phyloP scores from a whole-genome alignment of 1,139 yeast species.

The Suhomyces terraborum region DNA sequence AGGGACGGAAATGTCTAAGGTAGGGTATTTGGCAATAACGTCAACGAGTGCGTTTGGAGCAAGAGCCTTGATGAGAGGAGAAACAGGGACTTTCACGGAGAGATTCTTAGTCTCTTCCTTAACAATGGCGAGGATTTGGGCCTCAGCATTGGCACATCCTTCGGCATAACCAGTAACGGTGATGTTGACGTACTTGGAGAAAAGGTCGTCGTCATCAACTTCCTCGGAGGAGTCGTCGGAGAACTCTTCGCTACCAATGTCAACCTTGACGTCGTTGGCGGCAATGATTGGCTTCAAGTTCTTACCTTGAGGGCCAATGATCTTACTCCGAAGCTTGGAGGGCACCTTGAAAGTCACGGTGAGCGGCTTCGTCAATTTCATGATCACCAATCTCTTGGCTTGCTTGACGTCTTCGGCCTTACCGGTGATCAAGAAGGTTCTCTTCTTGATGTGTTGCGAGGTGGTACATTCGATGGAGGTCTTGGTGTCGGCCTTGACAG shows the following conservation, averaged over 20 bases:
- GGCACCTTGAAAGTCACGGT: slow-evolving; percentile 67
- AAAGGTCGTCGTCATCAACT: slow-evolving; percentile 45
- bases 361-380: slow-evolving; percentile 77
- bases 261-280: slow-evolving; percentile 70
- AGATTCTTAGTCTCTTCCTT: slow-evolving; percentile 69
- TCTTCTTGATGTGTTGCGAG: slow-evolving; percentile 71
- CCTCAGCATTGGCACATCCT: slow-evolving; percentile 75
- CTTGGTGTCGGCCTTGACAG: slow-evolving; percentile 59
- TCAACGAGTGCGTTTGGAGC: slow-evolving; percentile 35
- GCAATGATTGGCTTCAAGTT: slow-evolving; percentile 78
- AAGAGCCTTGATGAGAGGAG: slow-evolving; percentile 54
- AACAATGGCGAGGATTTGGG: slow-evolving; percentile 70
- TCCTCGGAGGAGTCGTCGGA: slow-evolving; percentile 19
- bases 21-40: slow-evolving; percentile 25
- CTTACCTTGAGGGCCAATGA: slow-evolving; percentile 90
- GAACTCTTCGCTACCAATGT: slow-evolving; percentile 57
- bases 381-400: slow-evolving; percentile 77
- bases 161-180: slow-evolving; percentile 83
- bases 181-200: slow-evolving; percentile 59
- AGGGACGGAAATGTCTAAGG: slow-evolving; percentile 39
- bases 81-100: slow-evolving; percentile 50
- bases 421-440: slow-evolving; percentile 87
- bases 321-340: slow-evolving; percentile 70
- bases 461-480: slow-evolving; percentile 85
- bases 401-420: slow-evolving; percentile 62